Evolutionary conservation across 306 rosid species (phyloP).

Genomic region (Cicer judaicum): DNA sequence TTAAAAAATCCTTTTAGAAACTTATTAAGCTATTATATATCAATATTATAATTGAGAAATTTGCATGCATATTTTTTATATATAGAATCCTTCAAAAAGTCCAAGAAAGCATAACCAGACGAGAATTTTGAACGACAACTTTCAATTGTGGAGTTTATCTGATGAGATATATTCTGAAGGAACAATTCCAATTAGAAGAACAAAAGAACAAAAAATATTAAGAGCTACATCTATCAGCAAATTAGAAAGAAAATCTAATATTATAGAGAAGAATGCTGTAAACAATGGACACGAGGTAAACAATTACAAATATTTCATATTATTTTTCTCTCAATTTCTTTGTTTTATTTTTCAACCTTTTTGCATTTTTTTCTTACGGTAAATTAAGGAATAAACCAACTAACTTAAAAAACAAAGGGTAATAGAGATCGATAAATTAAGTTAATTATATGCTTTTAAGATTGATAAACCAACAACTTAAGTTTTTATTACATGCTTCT

Average conservation of each 20-base stretch:
- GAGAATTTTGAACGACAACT: constrained; percentile 46
- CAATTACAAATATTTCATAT: too few relatives aligned
- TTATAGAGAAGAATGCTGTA: constrained; percentile 66
- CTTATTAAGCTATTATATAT: not conserved
- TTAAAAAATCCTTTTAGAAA: not conserved
- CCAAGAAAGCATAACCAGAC: constrained; percentile 52
- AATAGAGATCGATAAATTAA: too few relatives aligned
- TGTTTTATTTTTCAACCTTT: too few relatives aligned
- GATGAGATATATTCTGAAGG: constrained; percentile 82
- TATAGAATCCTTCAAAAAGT: constrained; percentile 76
- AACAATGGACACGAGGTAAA: constrained; percentile 91
- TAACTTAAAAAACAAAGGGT: too few relatives aligned
- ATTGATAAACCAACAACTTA: too few relatives aligned
- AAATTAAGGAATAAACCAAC: too few relatives aligned
- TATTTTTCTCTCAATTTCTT: too few relatives aligned
- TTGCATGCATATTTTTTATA: not conserved
- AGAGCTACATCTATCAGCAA: constrained; percentile 72
- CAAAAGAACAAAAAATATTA: constrained; percentile 67
- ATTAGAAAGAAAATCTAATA: constrained; percentile 76
- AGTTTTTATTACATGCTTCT: too few relatives aligned
- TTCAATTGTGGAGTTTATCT: constrained; percentile 72
- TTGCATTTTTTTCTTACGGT: too few relatives aligned
- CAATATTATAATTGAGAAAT: not conserved
- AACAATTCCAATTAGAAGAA: constrained; percentile 82
- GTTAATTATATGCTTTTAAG: too few relatives aligned